These are phyloP conservation scores for Nemania diffusa DNA, from an alignment of 2,329 filamentous ascomycete species.

Conservation along the genomic window DNA sequence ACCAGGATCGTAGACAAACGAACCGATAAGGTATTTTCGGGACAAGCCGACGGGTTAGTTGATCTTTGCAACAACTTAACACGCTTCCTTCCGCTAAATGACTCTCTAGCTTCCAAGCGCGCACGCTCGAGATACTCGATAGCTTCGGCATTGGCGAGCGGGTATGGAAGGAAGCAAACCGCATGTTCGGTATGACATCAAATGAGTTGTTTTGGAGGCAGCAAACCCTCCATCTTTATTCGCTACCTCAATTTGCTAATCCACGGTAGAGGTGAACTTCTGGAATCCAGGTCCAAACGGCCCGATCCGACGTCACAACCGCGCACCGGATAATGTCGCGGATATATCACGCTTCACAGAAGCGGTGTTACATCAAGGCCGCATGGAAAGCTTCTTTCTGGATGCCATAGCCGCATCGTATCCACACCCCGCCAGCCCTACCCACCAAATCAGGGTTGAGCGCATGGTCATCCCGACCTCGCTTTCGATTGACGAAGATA, in stretches of 20 bases:
- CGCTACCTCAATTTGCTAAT: conserved; percentile 3
- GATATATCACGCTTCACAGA: conserved; percentile 67
- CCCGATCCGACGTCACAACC: conserved; percentile 58
- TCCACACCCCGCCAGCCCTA: conserved; percentile 35
- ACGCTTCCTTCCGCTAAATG: neutral
- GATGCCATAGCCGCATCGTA: conserved; percentile 58
- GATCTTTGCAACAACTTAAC: neutral
- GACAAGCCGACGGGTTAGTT: conserved; percentile 57
- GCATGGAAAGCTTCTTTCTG: conserved; percentile 68
- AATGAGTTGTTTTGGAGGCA: conserved; percentile 1
- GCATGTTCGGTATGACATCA: conserved; percentile 66
- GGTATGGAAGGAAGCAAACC: conserved; percentile 73
- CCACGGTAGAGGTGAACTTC: conserved; percentile 49
- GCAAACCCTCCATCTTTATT: conserved; percentile 7
- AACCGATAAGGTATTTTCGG: conserved; percentile 52
- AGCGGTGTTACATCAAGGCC: conserved; percentile 70
- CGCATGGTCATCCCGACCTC: conserved; percentile 64
- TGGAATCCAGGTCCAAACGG: conserved; percentile 72
- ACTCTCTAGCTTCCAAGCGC: conserved; percentile 61
- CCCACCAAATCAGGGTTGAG: conserved; percentile 59
- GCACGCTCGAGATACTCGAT: conserved; percentile 78
- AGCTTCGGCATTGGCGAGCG: conserved; percentile 74
- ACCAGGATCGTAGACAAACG: conserved; percentile 60
- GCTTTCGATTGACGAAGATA: conserved; percentile 60
- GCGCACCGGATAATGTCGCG: conserved; percentile 60